Conservation (phyloP, 148 eudicot genomes). For the Rhododendron mucronatum region DNA sequence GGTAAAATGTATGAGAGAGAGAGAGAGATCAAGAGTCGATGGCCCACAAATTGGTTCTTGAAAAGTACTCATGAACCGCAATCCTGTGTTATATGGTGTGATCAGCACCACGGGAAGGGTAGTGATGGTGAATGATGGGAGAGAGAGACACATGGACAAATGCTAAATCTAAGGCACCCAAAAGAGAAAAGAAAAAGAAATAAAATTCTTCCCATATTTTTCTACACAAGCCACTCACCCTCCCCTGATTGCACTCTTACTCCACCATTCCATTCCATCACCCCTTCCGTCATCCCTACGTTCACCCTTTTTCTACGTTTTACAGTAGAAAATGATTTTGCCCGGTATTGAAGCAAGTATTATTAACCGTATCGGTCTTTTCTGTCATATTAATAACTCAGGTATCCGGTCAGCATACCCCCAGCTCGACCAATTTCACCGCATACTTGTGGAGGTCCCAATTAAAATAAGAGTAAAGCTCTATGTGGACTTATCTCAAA, state of each 20-base stretch:
- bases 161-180: constrained; percentile 27
- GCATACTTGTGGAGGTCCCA: too few relatives aligned
- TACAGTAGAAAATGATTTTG: not conserved
- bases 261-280: constrained; percentile 59
- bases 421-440: too few relatives aligned
- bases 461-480: too few relatives aligned
- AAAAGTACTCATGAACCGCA: constrained; percentile 59
- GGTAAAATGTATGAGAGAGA: not conserved
- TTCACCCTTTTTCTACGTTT: constrained; percentile 15
- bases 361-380: too few relatives aligned
- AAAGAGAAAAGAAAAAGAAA: not conserved
- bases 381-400: not conserved
- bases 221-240: constrained; percentile 24
- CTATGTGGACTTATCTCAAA: not conserved
- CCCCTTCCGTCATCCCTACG: constrained; percentile 61
- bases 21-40: constrained; percentile 1
- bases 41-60: constrained; percentile 49
- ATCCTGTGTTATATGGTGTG: constrained; percentile 28
- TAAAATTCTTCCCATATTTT: not conserved
- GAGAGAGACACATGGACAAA: constrained; percentile 43
- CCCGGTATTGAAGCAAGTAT: not conserved
- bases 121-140: constrained; percentile 24
- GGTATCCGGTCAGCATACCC: not conserved
- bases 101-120: constrained; percentile 5
- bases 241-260: constrained; percentile 52